Conservation (phyloP, 768 basidiomycete species). For the Lactarius sp. region DNA sequence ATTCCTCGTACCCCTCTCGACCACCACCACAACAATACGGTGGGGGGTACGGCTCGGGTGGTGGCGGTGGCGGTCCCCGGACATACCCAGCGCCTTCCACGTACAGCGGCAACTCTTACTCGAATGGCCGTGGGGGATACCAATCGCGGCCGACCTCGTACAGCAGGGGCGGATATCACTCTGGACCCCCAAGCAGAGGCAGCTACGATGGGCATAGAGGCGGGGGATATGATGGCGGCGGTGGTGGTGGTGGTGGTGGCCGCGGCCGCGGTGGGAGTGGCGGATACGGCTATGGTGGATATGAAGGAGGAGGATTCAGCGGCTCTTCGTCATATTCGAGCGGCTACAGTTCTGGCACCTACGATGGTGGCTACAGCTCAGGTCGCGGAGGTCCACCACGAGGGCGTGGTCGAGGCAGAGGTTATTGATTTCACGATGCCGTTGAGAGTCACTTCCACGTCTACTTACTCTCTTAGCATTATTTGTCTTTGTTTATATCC, state of each 20-base stretch:
- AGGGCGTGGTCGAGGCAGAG: constrained; percentile 26
- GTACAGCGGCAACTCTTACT: constrained; percentile 13
- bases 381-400: constrained; percentile 21
- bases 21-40: constrained; percentile 30
- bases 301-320: constrained; percentile 34
- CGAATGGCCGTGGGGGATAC: constrained; percentile 20
- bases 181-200: constrained; percentile 31
- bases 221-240: constrained; percentile 27
- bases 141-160: constrained; percentile 15
- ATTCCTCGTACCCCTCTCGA: constrained; percentile 28
- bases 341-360: constrained; percentile 14
- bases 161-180: constrained; percentile 25
- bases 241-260: constrained; percentile 34
- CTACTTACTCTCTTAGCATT: background rate
- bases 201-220: constrained; percentile 33
- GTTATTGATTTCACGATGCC: constrained; percentile 1
- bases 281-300: constrained; percentile 36
- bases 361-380: constrained; percentile 28
- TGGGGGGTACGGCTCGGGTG: constrained; percentile 32
- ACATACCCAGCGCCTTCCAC: constrained; percentile 8
- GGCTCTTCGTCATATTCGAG: constrained; percentile 8
- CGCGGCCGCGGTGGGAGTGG: constrained; percentile 32
- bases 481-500: constrained; percentile 3
- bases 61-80: constrained; percentile 27
- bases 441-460: background rate